Conservation (phyloP, 306 rosid genomes). For the Astragalus membranaceus region DNA sequence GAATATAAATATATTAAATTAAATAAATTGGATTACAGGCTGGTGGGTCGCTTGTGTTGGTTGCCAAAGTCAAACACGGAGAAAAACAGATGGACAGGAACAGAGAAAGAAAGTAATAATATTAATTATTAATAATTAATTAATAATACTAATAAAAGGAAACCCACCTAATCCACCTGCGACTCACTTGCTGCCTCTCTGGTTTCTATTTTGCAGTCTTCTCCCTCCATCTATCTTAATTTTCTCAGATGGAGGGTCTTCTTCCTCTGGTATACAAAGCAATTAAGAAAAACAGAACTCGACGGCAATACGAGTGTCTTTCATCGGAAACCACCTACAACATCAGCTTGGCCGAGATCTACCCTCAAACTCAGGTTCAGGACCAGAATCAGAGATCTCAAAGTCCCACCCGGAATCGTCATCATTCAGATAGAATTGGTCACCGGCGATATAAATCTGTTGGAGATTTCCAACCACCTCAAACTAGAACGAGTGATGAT, state of each 20-base stretch:
- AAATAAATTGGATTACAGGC: too few relatives aligned
- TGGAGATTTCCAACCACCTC: slow-evolving; percentile 11
- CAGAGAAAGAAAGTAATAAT: background rate
- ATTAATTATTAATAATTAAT: too few relatives aligned
- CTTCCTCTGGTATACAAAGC: slow-evolving; percentile 35
- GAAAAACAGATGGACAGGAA: too few relatives aligned
- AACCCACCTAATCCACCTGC: slow-evolving; percentile 25
- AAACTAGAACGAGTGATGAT: background rate
- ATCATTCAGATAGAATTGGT: background rate
- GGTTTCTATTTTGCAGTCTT: background rate
- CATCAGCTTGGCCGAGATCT: slow-evolving; percentile 23
- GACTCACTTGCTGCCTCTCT: too few relatives aligned
- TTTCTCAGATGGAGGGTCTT: slow-evolving; percentile 51
- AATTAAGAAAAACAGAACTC: slow-evolving; percentile 27
- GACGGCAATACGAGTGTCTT: slow-evolving; percentile 30
- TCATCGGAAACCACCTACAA: slow-evolving; percentile 15
- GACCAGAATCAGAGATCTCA: background rate
- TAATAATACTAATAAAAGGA: background rate
- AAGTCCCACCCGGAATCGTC: background rate
- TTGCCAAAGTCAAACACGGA: slow-evolving; percentile 6
- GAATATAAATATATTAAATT: too few relatives aligned
- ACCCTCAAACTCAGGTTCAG: slow-evolving; percentile 18
- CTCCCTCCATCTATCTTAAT: too few relatives aligned
- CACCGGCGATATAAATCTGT: slow-evolving; percentile 28
- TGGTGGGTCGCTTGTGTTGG: too few relatives aligned